phyloP scores from a whole-genome alignment of 1,139 yeast genomes.

The Debaryomyces fabryi region DNA sequence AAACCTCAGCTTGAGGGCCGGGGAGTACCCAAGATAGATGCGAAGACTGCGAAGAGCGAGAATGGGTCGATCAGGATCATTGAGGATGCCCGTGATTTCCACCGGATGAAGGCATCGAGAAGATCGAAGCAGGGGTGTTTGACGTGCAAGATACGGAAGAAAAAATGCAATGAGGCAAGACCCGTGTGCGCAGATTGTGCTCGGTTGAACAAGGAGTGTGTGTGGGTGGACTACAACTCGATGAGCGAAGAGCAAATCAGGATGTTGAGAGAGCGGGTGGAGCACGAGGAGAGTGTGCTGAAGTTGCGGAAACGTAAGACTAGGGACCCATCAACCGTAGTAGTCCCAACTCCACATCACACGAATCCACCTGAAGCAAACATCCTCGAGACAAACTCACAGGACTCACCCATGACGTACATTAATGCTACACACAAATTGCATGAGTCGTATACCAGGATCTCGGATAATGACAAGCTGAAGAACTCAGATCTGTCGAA shows the following conservation, averaged over 20 bases:
- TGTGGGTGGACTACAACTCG: conserved; percentile 35
- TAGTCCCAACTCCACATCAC: background rate
- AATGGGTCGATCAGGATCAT: conserved; percentile 7
- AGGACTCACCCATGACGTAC: background rate
- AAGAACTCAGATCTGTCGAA: background rate
- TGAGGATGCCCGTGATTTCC: conserved; percentile 8
- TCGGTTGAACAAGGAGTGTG: conserved; percentile 56
- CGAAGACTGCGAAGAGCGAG: background rate
- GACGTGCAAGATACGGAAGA: conserved; percentile 71
- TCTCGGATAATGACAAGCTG: background rate
- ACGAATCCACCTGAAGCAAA: background rate
- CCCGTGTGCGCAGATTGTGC: conserved; percentile 65
- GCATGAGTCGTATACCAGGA: background rate
- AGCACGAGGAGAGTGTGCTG: conserved; percentile 31
- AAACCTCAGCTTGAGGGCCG: background rate
- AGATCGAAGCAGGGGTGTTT: conserved; percentile 65
- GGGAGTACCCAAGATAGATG: background rate
- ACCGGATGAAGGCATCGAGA: conserved; percentile 11
- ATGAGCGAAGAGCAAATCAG: conserved; percentile 33
- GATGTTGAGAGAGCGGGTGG: conserved; percentile 28
- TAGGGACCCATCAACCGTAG: background rate
- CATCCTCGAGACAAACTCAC: background rate
- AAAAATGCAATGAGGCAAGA: conserved; percentile 67
- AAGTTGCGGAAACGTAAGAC: conserved; percentile 39
- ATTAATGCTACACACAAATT: background rate